Percentiles rank a stretch among this genome's conserved stretches.
Conservation (phyloP, 805 yeast genomes). For the Suhomyces sp. region DNA sequence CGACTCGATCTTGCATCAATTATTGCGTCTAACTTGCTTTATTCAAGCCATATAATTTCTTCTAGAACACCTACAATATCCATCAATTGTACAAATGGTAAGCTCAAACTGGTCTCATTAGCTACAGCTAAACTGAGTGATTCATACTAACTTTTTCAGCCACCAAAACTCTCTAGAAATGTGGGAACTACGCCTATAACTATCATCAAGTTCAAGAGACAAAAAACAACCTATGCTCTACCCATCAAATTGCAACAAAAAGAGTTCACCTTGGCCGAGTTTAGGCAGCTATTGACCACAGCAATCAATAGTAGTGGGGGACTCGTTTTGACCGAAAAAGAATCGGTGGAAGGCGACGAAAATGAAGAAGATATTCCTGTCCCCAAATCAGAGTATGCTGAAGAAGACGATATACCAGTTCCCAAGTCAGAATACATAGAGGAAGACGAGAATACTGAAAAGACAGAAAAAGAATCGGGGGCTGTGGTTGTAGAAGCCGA, state of each 20-base stretch:
- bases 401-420: conserved; percentile 22
- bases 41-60: no score
- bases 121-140: no score
- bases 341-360: conserved; percentile 13
- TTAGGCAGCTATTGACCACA: conserved; percentile 27
- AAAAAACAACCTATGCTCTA: conserved; percentile 29
- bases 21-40: no score
- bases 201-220: conserved; percentile 39
- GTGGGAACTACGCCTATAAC: no score
- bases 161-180: conserved; percentile 21
- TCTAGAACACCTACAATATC: no score
- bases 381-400: conserved; percentile 37
- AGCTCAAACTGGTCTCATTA: no score
- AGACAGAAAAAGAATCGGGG: no score
- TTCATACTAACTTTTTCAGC: no score
- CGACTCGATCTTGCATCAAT: no score
- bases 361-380: conserved; percentile 33
- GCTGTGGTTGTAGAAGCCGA: conserved; percentile 7
- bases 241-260: conserved; percentile 25
- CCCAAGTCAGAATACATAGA: conserved; percentile 10
- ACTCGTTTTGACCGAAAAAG: conserved; percentile 19
- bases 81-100: no score
- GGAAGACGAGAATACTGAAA: conserved; percentile 4
- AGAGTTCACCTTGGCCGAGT: conserved; percentile 17
- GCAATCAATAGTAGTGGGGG: conserved; percentile 53